Base-by-base conservation (phyloP, 1,284 basidiomycete genomes). In the Ceratobasidium sp. region DNA sequence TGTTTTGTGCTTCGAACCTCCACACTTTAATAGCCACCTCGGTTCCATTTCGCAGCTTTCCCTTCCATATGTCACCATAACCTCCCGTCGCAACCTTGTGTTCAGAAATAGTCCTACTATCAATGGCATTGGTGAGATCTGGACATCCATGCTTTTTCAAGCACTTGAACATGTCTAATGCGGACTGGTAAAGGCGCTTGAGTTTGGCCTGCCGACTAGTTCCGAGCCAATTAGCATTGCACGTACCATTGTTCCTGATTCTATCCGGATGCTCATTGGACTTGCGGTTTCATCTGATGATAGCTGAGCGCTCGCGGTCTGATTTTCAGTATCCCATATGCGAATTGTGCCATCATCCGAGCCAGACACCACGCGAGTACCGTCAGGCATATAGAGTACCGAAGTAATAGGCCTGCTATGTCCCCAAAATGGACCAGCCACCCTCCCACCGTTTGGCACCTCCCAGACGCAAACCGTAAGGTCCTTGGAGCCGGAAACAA, bases 1-100 rank as follows among this genome's bases (percentile, higher is more conserved):
- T n/a, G n/a, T n/a, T n/a, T n/a, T n/a, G n/a, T n/a, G n/a, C n/a
- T n/a, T n/a, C n/a, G 17, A 69, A 34, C 42, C 62, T 38, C 15
- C 42, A 54, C 15, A 34, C 31, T 34, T 69, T 69, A 27, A 69
- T 57, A 8, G 67, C 67, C n/a, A 69, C 54, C 20, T 17, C n/a
- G 2, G 53, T 40, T 1, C 42, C 42, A 27, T 54, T 54, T 4
- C 22, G 53, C 53, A 69, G 42, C n/a, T n/a, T 69, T 31, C 53
- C 67, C n/a, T 45, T 38, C 27, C 56, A 57, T 17, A 69, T n/a
- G n/a, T n/a, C n/a, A n/a, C n/a, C n/a, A n/a, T n/a, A n/a, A n/a
- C n/a, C n/a, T n/a, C n/a, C n/a, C 45, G 27, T 69, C 67, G 42
- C 67, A 55, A 17, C n/a, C n/a, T n/a, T n/a, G n/a, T n/a, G n/a